These are phyloP conservation scores for Xylaria polymorpha DNA, from an alignment of 2,329 filamentous ascomycete species.

Conservation along the genomic window DNA sequence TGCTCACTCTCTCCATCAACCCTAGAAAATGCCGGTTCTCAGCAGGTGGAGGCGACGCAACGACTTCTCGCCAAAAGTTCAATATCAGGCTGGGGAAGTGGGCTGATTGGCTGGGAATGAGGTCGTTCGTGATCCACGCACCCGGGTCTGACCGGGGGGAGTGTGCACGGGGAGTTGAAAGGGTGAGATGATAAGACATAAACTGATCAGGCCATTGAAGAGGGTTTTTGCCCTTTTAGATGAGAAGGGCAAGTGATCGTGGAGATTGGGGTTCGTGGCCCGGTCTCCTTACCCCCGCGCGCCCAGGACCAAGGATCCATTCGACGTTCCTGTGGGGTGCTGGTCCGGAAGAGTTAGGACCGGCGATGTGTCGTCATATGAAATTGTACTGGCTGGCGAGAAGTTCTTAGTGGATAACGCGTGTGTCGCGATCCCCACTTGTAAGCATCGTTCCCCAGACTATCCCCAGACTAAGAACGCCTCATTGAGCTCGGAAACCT, in stretches of 20 bases:
- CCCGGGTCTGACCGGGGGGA: background rate
- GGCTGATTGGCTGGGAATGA: background rate
- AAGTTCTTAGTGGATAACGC: background rate
- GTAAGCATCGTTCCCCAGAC: background rate
- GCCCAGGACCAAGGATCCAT: background rate
- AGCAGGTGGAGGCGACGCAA: too few relatives aligned
- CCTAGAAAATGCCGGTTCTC: too few relatives aligned
- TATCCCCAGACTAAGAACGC: slow-evolving; percentile 5
- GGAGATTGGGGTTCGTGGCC: background rate
- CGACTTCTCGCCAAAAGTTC: background rate
- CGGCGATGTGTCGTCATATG: background rate
- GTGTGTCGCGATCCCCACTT: background rate
- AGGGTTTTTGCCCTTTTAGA: slow-evolving; percentile 23
- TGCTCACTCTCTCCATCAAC: too few relatives aligned
- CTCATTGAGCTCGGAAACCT: slow-evolving; percentile 13
- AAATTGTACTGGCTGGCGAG: background rate
- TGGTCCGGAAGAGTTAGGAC: background rate
- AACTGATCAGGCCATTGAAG: background rate
- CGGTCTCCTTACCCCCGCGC: slow-evolving; percentile 2
- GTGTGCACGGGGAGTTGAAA: background rate
- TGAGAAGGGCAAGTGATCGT: slow-evolving; percentile 18
- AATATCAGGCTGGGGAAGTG: background rate
- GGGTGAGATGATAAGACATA: background rate
- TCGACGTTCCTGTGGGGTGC: background rate
- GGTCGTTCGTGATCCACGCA: background rate